Evolutionary conservation across 495 filamentous ascomycete species (phyloP).

Genomic region (Penicillium canariense): DNA sequence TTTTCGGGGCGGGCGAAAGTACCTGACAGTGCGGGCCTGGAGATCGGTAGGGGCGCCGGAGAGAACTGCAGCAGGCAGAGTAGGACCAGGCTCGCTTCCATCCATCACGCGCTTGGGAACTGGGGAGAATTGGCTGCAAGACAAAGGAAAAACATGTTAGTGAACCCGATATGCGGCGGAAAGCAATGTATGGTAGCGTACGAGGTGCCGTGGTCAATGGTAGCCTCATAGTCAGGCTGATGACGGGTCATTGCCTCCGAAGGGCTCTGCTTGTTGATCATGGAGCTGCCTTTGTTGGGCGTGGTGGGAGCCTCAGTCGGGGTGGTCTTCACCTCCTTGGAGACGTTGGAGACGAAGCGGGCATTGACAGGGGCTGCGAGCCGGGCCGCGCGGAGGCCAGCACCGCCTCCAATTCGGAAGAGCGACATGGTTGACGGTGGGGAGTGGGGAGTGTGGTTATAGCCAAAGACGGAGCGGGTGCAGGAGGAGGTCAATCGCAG

Average conservation of each 20-base stretch:
- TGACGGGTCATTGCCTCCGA: constrained; percentile 56
- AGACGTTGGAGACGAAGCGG: constrained; percentile 34
- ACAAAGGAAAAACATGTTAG: constrained; percentile 22
- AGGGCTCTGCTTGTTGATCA: constrained; percentile 54
- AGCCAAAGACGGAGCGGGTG: constrained; percentile 20
- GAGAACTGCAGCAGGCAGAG: constrained; percentile 76
- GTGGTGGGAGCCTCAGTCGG: constrained; percentile 42
- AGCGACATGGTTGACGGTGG: constrained; percentile 42
- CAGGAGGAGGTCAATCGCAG: constrained; percentile 37
- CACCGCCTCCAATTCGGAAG: constrained; percentile 41
- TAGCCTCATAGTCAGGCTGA: constrained; percentile 75
- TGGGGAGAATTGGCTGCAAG: constrained; percentile 74
- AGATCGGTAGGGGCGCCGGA: constrained; percentile 93
- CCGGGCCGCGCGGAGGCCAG: constrained; percentile 36
- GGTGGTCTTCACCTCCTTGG: constrained; percentile 37
- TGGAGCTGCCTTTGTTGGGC: constrained; percentile 36
- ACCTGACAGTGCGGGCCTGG: constrained; percentile 92
- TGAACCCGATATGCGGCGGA: constrained; percentile 4
- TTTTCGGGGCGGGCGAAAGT: constrained; percentile 21
- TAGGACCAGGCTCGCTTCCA: constrained; percentile 77
- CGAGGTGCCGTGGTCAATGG: constrained; percentile 79
- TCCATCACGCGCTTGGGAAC: constrained; percentile 85
- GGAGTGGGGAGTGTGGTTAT: constrained; percentile 21
- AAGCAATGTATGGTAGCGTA: constrained; percentile 39
- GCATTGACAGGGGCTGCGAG: constrained; percentile 35